Percentiles rank a stretch among this genome's conserved stretches.
Evolutionary conservation across 176 grass and related monocot genomes (phyloP).

Genomic region (Themeda triandra): DNA sequence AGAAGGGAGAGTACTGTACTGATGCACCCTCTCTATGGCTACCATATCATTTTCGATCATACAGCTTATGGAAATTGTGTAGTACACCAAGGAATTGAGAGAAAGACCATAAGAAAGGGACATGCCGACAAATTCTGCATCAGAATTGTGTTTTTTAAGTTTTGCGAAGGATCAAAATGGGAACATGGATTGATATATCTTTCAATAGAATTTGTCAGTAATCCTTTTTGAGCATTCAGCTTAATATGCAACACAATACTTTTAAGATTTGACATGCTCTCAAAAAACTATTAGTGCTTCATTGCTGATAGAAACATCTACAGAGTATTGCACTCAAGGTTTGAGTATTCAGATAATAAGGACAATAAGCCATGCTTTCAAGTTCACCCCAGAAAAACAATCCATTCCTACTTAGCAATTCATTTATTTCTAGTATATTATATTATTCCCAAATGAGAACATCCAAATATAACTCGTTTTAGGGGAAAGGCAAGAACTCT

Average conservation of each 20-base stretch:
- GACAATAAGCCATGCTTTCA: neutral
- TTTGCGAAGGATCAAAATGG: neutral
- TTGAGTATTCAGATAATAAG: neutral
- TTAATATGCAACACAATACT: neutral
- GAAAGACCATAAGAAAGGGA: constrained; percentile 95
- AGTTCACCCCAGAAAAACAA: neutral
- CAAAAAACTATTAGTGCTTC: neutral
- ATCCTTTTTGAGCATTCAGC: neutral
- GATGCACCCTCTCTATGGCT: constrained; percentile 82
- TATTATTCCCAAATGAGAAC: neutral
- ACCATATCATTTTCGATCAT: constrained; percentile 90
- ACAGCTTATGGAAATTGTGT: constrained; percentile 64
- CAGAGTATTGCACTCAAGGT: neutral
- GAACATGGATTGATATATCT: neutral
- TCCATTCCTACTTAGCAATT: neutral
- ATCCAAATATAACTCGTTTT: neutral
- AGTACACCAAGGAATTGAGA: constrained; percentile 75
- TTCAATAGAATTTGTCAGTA: neutral
- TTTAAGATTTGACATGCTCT: neutral
- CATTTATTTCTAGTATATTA: neutral
- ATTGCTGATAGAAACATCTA: neutral
- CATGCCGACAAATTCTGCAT: constrained; percentile 86
- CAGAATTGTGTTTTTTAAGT: neutral
- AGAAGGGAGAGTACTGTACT: constrained; percentile 74
- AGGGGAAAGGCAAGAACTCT: neutral